Conservation (phyloP, 2,329 filamentous ascomycete genomes). For the Anthostomella pinea region DNA sequence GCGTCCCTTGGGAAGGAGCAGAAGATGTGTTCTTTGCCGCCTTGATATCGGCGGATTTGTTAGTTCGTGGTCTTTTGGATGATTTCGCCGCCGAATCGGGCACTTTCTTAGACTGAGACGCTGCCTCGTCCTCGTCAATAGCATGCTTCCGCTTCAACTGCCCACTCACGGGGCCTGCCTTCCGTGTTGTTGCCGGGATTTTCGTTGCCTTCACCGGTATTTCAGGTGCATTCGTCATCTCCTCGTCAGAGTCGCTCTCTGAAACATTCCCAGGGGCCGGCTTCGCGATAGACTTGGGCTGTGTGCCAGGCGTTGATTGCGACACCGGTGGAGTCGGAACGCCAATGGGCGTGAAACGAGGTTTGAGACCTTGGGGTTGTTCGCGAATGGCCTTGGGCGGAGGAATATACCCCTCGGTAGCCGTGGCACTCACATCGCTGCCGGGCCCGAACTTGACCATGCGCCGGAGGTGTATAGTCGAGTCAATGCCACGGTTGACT, state of each 20-base stretch:
- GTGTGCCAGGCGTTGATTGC: conserved; percentile 8
- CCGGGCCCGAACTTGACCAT: conserved; percentile 54
- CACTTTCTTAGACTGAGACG: conserved; percentile 10
- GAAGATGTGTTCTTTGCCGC: no score
- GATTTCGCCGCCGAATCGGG: conserved; percentile 19
- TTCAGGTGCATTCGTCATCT: conserved; percentile 43
- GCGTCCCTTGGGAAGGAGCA: no score
- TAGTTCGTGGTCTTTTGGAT: conserved; percentile 31
- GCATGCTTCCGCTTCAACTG: conserved; percentile 39
- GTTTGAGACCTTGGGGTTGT: conserved; percentile 65
- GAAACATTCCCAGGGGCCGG: conserved; percentile 38
- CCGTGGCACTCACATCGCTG: conserved; percentile 37
- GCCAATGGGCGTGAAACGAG: conserved; percentile 67
- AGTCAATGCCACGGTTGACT: conserved; percentile 49
- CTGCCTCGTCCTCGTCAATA: conserved; percentile 22
- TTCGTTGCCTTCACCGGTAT: conserved; percentile 16
- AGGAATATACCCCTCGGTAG: conserved; percentile 41
- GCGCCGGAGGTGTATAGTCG: conserved; percentile 64
- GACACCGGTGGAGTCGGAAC: conserved; percentile 33
- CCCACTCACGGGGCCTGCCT: conserved; percentile 15
- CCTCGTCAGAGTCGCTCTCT: conserved; percentile 43
- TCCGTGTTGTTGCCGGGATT: conserved; percentile 25
- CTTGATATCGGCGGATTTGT: no score
- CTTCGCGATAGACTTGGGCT: conserved; percentile 38
- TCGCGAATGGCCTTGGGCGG: conserved; percentile 51